Conservation (phyloP, 345 rosid genomes). For the Gossypium bickii region DNA sequence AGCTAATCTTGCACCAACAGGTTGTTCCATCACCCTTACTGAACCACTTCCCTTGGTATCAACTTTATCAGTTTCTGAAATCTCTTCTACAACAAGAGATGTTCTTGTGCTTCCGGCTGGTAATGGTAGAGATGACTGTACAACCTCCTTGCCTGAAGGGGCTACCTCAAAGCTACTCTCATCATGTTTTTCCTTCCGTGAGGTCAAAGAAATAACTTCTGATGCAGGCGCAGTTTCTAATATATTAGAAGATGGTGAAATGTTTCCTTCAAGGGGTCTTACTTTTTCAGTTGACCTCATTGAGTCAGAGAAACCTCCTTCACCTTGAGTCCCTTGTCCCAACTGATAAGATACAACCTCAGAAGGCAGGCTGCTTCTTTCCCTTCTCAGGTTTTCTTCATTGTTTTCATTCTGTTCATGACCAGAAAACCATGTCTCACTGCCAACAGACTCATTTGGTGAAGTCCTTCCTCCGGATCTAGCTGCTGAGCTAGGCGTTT, state of each 20-base stretch:
- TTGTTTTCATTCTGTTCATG: conserved; percentile 62
- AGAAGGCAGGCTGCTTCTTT: conserved; percentile 28
- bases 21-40: conserved; percentile 33
- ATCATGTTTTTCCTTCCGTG: conserved; percentile 33
- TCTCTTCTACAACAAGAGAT: conserved; percentile 33
- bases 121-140: conserved; percentile 27
- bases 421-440: conserved; percentile 84
- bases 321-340: conserved; percentile 34
- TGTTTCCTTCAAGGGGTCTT: conserved; percentile 31
- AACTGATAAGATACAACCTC: conserved; percentile 36
- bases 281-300: conserved; percentile 26
- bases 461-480: conserved; percentile 53
- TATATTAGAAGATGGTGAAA: conserved; percentile 28
- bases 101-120: conserved; percentile 35
- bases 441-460: conserved; percentile 54
- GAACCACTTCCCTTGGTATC: conserved; percentile 34
- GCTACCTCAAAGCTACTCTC: conserved; percentile 23
- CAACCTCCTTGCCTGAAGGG: conserved; percentile 32
- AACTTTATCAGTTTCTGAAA: conserved; percentile 34
- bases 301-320: conserved; percentile 31
- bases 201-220: conserved; percentile 33
- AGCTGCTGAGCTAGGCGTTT: conserved; percentile 45
- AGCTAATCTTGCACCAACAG: conserved; percentile 30
- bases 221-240: conserved; percentile 40
- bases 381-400: conserved; percentile 46